phyloP scores from a whole-genome alignment of 345 rosid genomes.

The Ceriops tagal region DNA sequence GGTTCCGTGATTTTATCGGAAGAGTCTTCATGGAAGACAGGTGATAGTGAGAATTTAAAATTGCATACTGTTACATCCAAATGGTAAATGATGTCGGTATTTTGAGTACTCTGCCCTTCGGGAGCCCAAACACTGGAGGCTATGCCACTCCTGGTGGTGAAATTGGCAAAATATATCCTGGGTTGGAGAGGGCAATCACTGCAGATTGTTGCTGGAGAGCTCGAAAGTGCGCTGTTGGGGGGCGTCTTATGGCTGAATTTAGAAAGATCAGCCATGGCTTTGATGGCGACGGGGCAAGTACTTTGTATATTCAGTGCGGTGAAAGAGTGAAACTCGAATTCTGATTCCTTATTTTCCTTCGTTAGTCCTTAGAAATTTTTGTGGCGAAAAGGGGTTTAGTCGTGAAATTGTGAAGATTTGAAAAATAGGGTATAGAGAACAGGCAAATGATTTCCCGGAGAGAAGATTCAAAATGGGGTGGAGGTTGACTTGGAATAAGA shows the following conservation, averaged over 20 bases:
- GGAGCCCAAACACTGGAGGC: background rate
- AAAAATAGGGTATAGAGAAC: constrained; percentile 32
- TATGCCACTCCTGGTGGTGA: constrained; percentile 7
- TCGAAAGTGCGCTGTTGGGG: background rate
- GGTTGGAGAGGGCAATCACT: background rate
- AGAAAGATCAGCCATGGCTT: constrained; percentile 30
- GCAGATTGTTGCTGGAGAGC: constrained; percentile 14
- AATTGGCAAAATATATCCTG: constrained; percentile 14
- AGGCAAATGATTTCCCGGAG: constrained; percentile 40
- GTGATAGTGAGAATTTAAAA: constrained; percentile 26
- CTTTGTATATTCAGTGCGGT: constrained; percentile 38
- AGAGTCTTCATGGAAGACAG: constrained; percentile 88
- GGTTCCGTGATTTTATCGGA: constrained; percentile 85
- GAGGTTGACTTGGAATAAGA: constrained; percentile 34
- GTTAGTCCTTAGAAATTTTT: constrained; percentile 22
- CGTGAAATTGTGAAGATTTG: constrained; percentile 35
- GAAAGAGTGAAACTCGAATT: constrained; percentile 16
- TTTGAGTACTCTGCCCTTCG: constrained; percentile 3
- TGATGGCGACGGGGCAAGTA: constrained; percentile 9
- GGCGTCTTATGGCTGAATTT: constrained; percentile 37
- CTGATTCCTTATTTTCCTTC: constrained; percentile 10
- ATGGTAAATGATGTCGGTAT: constrained; percentile 1
- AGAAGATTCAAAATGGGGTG: constrained; percentile 31
- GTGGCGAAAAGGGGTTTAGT: constrained; percentile 19
- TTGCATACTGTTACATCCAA: background rate